Conservation (phyloP, 2,329 filamentous ascomycete species). For the Clonostachys rosea region DNA sequence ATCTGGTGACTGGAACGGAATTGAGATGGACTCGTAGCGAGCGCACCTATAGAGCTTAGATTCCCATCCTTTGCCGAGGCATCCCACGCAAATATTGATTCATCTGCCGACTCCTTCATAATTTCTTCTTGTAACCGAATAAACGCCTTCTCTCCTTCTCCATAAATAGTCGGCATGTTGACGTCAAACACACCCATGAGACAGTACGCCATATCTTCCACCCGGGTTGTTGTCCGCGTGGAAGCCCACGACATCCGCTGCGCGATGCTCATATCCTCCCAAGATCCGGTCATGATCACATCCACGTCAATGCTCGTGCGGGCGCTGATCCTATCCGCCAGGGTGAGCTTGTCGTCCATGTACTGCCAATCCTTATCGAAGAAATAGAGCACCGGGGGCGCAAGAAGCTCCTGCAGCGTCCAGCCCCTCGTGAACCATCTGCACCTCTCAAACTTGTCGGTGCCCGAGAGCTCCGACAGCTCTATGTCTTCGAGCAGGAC, state of each 20-base stretch:
- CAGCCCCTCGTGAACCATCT: slow-evolving; percentile 6
- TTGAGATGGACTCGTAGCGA: neutral
- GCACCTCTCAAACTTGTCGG: neutral
- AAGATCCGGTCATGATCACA: neutral
- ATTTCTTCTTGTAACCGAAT: slow-evolving; percentile 10
- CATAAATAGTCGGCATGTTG: slow-evolving; percentile 13
- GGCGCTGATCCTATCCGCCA: neutral
- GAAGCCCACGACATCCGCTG: slow-evolving; percentile 9
- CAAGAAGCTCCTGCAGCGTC: slow-evolving; percentile 8
- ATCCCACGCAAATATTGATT: slow-evolving; percentile 5
- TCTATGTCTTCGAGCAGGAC: slow-evolving; percentile 5
- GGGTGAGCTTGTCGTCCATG: slow-evolving; percentile 1
- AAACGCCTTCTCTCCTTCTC: slow-evolving; percentile 8
- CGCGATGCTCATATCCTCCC: slow-evolving; percentile 1
- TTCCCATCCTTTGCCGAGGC: neutral
- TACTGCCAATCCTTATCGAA: slow-evolving; percentile 15
- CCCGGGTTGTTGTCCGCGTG: slow-evolving; percentile 5
- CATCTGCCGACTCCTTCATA: slow-evolving; percentile 3
- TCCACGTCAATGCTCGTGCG: slow-evolving; percentile 3
- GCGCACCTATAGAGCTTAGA: neutral
- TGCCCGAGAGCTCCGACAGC: no score
- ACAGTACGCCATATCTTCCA: slow-evolving; percentile 12
- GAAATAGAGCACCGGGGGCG: slow-evolving; percentile 4
- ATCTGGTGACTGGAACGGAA: neutral
- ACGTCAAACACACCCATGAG: slow-evolving; percentile 12